phyloP scores from a whole-genome alignment of 1,284 basidiomycete genomes.

The Athelia sp. region DNA sequence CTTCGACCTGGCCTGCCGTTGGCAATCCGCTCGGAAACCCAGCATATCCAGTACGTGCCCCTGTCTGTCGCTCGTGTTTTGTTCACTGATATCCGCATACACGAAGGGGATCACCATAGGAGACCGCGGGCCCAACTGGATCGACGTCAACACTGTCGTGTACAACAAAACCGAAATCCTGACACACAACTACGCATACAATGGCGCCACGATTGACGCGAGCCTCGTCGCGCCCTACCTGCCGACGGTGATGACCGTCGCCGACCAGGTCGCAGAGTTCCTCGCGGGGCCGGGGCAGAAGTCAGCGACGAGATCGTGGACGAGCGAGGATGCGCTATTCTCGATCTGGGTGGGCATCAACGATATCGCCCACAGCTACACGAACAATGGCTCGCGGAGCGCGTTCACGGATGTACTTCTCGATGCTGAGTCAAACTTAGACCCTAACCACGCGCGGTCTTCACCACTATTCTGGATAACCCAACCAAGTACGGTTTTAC shows the following conservation, averaged over 20 bases:
- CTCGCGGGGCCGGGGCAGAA: slow-evolving; percentile 30
- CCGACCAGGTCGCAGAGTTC: slow-evolving; percentile 53
- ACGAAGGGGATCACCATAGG: no score
- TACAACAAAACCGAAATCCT: slow-evolving; percentile 48
- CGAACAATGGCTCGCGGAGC: not conserved
- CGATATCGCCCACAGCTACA: slow-evolving; percentile 50
- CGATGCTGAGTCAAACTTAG: slow-evolving; percentile 40
- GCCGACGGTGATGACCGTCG: slow-evolving; percentile 44
- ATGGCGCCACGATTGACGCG: slow-evolving; percentile 56
- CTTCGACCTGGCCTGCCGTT: no score
- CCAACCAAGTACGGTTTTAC: slow-evolving; percentile 48
- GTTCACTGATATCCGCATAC: no score
- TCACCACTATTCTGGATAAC: slow-evolving; percentile 42
- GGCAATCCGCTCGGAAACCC: no score
- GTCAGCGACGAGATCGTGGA: slow-evolving; percentile 34
- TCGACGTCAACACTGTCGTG: slow-evolving; percentile 42
- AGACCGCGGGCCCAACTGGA: slow-evolving; percentile 52
- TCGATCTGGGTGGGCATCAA: slow-evolving; percentile 61
- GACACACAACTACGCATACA: slow-evolving; percentile 58
- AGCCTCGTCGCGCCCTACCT: slow-evolving; percentile 45
- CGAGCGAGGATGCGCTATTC: slow-evolving; percentile 45
- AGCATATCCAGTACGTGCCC: no score
- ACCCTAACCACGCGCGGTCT: no score
- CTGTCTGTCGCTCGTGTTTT: no score
- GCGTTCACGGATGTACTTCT: slow-evolving; percentile 42